Conservation (phyloP, 805 yeast genomes). For the Metschnikowia similis region DNA sequence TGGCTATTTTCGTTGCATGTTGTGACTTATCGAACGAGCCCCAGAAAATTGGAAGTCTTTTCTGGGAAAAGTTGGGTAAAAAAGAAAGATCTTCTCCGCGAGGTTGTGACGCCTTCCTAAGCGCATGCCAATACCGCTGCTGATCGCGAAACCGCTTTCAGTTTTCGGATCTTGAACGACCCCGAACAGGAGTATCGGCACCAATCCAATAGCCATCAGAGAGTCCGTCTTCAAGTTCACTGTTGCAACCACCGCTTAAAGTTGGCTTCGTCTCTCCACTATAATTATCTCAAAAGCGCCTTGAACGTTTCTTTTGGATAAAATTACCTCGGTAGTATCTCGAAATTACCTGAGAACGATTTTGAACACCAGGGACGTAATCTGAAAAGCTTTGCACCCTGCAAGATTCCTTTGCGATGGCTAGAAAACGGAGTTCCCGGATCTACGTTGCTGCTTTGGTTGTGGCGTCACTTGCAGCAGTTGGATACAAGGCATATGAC, state of each 20-base stretch:
- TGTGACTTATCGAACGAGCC: not conserved
- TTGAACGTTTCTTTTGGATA: too few relatives aligned
- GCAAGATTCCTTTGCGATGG: conserved; percentile 3
- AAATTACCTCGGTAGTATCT: too few relatives aligned
- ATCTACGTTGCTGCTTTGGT: conserved; percentile 31
- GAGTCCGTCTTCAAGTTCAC: not conserved
- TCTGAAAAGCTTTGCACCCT: too few relatives aligned
- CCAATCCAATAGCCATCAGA: not conserved
- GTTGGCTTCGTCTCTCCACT: too few relatives aligned
- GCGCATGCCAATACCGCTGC: not conserved
- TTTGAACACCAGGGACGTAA: too few relatives aligned
- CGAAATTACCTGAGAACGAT: too few relatives aligned
- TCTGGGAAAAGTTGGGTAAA: not conserved
- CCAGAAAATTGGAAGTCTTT: not conserved
- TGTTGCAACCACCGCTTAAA: not conserved
- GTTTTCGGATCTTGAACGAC: not conserved
- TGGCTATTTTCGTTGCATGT: not conserved
- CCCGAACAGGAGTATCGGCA: not conserved
- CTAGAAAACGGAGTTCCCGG: conserved; percentile 23
- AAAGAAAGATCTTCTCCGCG: not conserved
- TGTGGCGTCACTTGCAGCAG: conserved; percentile 32
- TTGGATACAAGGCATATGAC: conserved; percentile 31
- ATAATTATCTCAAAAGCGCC: too few relatives aligned
- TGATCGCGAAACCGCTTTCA: not conserved
- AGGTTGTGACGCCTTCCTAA: not conserved